Conservation (phyloP, 495 filamentous ascomycete genomes). For the Polyplosphaeria fusca region DNA sequence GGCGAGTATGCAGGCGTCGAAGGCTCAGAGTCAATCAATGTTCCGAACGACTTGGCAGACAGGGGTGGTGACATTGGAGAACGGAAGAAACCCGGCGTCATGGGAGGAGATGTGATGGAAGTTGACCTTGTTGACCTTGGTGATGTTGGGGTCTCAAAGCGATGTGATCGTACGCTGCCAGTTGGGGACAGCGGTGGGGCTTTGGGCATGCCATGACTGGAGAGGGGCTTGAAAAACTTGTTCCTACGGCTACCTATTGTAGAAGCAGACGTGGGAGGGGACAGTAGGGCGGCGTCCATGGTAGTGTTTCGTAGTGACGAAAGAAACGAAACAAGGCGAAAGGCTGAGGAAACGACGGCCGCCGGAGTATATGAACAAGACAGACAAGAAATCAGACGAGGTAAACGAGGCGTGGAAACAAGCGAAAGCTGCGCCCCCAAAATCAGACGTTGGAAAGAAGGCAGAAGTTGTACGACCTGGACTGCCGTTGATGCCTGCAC, state of each 20-base stretch:
- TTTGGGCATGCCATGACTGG: slow-evolving; percentile 28
- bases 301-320: not conserved
- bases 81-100: not conserved
- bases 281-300: slow-evolving; percentile 4
- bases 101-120: slow-evolving; percentile 1
- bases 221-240: slow-evolving; percentile 19
- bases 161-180: slow-evolving; percentile 24
- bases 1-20: slow-evolving; percentile 28
- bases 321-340: not conserved
- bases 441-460: not conserved
- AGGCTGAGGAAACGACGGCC: not conserved
- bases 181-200: slow-evolving; percentile 19
- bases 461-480: slow-evolving; percentile 9
- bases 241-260: slow-evolving; percentile 2
- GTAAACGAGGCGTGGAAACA: not conserved
- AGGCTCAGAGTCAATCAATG: slow-evolving; percentile 29
- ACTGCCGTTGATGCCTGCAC: slow-evolving; percentile 18
- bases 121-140: not conserved
- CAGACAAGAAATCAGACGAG: not conserved
- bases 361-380: not conserved
- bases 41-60: slow-evolving; percentile 27
- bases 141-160: slow-evolving; percentile 7
- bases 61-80: slow-evolving; percentile 26
- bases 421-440: slow-evolving; percentile 4
- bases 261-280: slow-evolving; percentile 1